Conservation (phyloP, 1,284 basidiomycete species). For the Heliocybe sulcata region DNA sequence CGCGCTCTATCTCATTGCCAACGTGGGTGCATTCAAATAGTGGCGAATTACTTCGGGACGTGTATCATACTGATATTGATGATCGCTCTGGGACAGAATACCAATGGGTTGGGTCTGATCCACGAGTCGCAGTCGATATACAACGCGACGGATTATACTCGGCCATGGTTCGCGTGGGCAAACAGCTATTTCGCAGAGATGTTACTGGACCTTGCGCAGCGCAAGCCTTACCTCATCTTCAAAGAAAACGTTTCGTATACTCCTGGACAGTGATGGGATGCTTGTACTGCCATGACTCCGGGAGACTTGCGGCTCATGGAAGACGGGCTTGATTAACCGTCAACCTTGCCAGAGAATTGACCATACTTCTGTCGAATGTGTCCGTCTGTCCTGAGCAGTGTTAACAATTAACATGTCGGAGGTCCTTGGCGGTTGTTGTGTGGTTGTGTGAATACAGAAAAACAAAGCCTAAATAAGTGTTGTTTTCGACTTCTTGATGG, state of each 20-base stretch:
- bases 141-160: slow-evolving; percentile 50
- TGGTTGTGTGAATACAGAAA: too few species aligned
- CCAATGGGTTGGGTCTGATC: slow-evolving; percentile 66
- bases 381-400: too few species aligned
- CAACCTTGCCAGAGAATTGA: too few species aligned
- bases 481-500: background rate
- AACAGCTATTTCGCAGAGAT: slow-evolving; percentile 78
- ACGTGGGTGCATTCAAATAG: slow-evolving; percentile 30
- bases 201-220: slow-evolving; percentile 65
- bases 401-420: too few species aligned
- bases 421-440: too few species aligned
- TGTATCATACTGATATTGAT: background rate
- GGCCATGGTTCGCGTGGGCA: slow-evolving; percentile 79
- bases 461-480: background rate
- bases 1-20: slow-evolving; percentile 50
- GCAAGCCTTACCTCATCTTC: slow-evolving; percentile 66
- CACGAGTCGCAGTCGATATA: slow-evolving; percentile 71
- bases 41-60: too few species aligned
- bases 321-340: background rate
- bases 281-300: background rate
- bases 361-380: too few species aligned
- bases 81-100: slow-evolving; percentile 37
- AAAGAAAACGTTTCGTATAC: slow-evolving; percentile 24
- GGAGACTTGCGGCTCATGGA: background rate
- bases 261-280: background rate